Percentiles rank a stretch among this genome's conserved stretches.
Conservation (phyloP, 1,284 basidiomycete genomes). For the Chiua sp. region DNA sequence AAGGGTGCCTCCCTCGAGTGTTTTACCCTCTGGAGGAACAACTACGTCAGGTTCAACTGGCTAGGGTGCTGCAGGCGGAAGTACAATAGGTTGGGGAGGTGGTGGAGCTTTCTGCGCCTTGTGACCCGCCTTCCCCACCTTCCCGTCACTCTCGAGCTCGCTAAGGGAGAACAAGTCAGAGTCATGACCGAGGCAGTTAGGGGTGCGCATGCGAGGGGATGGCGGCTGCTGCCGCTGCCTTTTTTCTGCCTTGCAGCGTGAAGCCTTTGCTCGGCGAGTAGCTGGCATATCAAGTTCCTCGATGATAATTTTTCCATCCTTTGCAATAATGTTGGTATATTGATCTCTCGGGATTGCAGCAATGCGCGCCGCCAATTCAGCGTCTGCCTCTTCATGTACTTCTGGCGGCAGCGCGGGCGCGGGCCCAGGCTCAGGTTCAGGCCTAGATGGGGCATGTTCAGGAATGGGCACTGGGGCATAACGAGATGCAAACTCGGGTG, state of each 20-base stretch:
- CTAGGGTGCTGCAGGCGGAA: slow-evolving; percentile 10
- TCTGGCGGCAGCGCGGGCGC: background rate
- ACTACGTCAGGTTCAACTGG: slow-evolving; percentile 29
- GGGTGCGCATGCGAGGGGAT: slow-evolving; percentile 14
- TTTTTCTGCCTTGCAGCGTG: slow-evolving; percentile 51
- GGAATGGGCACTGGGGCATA: background rate
- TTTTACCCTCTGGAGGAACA: slow-evolving; percentile 35
- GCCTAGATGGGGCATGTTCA: too few relatives aligned
- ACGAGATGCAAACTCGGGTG: too few relatives aligned
- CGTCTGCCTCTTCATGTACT: slow-evolving; percentile 9
- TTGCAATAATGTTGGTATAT: slow-evolving; percentile 38
- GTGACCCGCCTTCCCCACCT: slow-evolving; percentile 5
- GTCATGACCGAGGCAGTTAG: slow-evolving; percentile 12
- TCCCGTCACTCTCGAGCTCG: slow-evolving; percentile 35
- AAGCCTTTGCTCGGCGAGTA: slow-evolving; percentile 60
- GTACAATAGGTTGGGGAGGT: slow-evolving; percentile 5
- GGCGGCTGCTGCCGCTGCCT: slow-evolving; percentile 26
- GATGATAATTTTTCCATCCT: slow-evolving; percentile 57
- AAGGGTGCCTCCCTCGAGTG: slow-evolving; percentile 55
- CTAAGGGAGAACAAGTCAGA: slow-evolving; percentile 37
- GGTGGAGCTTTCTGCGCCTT: slow-evolving; percentile 3
- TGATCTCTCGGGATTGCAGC: slow-evolving; percentile 34
- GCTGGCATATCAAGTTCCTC: slow-evolving; percentile 74
- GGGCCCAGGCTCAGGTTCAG: background rate
- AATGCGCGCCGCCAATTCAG: slow-evolving; percentile 29